Conservation (phyloP, 2,329 filamentous ascomycete species). For the Passalora sequoiae region DNA sequence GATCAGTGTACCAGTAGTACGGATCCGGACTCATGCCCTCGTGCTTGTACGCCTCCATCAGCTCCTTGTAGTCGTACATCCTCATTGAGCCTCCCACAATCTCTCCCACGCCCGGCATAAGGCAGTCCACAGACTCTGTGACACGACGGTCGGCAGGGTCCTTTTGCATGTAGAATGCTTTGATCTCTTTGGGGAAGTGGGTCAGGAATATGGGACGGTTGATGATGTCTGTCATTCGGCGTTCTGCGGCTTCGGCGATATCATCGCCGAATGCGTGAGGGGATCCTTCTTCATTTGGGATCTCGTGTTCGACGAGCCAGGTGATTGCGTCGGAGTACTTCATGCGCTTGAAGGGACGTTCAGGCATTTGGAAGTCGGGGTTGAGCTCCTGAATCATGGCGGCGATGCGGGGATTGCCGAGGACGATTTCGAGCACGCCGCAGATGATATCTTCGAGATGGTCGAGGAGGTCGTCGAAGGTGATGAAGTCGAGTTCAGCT, state of each 20-base stretch:
- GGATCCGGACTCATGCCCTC: slow-evolving; percentile 77
- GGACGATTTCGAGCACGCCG: slow-evolving; percentile 71
- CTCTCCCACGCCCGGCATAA: slow-evolving; percentile 93
- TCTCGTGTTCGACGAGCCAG: slow-evolving; percentile 86
- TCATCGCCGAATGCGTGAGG: slow-evolving; percentile 92
- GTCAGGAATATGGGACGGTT: slow-evolving; percentile 93
- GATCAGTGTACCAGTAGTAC: slow-evolving; percentile 97
- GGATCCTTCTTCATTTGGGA: slow-evolving; percentile 87
- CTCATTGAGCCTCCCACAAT: slow-evolving; percentile 82
- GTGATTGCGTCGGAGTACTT: slow-evolving; percentile 88
- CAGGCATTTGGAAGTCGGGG: slow-evolving; percentile 77
- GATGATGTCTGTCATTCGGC: slow-evolving; percentile 94
- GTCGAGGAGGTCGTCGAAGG: slow-evolving; percentile 78
- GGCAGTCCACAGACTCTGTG: slow-evolving; percentile 83
- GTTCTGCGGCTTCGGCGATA: slow-evolving; percentile 95
- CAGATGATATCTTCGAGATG: slow-evolving; percentile 87
- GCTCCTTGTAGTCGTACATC: slow-evolving; percentile 83
- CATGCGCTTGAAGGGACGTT: slow-evolving; percentile 89
- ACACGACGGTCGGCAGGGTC: slow-evolving; percentile 72
- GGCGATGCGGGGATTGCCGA: slow-evolving; percentile 68
- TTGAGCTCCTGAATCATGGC: slow-evolving; percentile 78
- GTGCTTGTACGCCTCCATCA: slow-evolving; percentile 80
- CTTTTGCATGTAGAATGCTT: slow-evolving; percentile 98
- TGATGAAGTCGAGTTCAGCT: slow-evolving; percentile 92
- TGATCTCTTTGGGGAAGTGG: slow-evolving; percentile 95